Base-by-base conservation (phyloP, 148 eudicot species). In the Camellia japonica region DNA sequence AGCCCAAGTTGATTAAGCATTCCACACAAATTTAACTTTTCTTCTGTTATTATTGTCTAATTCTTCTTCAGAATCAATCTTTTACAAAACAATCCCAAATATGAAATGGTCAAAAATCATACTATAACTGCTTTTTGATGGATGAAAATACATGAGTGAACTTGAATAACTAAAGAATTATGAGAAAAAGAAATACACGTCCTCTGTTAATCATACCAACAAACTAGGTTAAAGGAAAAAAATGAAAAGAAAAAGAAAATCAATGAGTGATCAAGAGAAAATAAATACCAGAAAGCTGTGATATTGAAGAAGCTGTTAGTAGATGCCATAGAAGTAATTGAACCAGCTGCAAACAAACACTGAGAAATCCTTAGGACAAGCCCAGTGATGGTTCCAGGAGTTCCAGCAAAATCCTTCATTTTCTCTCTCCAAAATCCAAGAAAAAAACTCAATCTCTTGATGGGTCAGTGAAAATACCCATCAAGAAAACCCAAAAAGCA, bases 371-470 rank as follows among this genome's bases (percentile, higher is more conserved):
- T 86, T 6, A 93, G 82, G 70, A 77, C 12, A 41, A 93, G 84
- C 59, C 89, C 91, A 63, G 92, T 87, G 55, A 81, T 2, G 42
- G 93, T 93, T 7, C 97, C 97, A n/a, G 97, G 97, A 58, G 89
- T 83, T 64, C 97, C 97, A 58, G 90, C 86, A 84, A 93, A 90
- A 78, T 90, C 84, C 86, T 88, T 93, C 94, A 93, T 93, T 74
- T 81, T 82, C 72, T 74, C 65, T 46, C 73, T n/a, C 78, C 59
- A 73, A 71, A 69, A 63, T 38, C 42, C 9, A 23, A 20, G 2
- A 42, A 55, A 55, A 56, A 0, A 23, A 23, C n/a, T 56, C 66
- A 61, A 62, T 2, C 30, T 62, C 69, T 61, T 20, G 30, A 43
- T 42, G 68, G 78, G 67, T 75, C 51, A 18, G 16, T 16, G 78